Percentiles rank a stretch among this genome's conserved stretches.
These are phyloP conservation scores for Nymphaea thermarum DNA, from an alignment of 164 flowering plant genomes.

Conservation along the genomic window DNA sequence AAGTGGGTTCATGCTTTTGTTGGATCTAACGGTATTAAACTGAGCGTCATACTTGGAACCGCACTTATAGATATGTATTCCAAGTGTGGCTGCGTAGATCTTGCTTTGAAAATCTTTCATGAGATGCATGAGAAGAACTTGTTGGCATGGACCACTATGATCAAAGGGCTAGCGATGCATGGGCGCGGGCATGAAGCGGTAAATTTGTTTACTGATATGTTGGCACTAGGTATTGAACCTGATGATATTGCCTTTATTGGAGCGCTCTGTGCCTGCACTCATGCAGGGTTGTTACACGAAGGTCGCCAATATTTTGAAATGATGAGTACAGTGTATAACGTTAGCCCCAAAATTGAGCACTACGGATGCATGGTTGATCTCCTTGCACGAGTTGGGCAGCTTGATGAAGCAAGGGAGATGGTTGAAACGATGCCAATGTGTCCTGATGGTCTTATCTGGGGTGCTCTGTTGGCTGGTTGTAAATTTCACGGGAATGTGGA, in stretches of 20 bases:
- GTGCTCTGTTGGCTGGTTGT: conserved; percentile 26
- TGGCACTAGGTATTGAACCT: conserved; percentile 11
- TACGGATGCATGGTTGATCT: conserved; percentile 43
- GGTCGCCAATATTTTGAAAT: conserved; percentile 18
- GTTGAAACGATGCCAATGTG: conserved; percentile 25
- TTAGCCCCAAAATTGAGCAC: conserved; percentile 24
- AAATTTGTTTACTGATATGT: conserved; percentile 12
- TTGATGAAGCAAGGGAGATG: conserved; percentile 18
- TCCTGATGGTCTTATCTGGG: conserved; percentile 29
- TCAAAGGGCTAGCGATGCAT: conserved; percentile 29
- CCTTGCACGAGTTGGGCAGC: conserved; percentile 22
- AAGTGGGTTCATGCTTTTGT: conserved; percentile 24
- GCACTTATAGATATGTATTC: conserved; percentile 28
- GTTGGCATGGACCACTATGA: conserved; percentile 24
- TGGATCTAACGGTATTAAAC: conserved; percentile 12
- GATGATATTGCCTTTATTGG: conserved; percentile 22
- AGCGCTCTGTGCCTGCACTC: conserved; percentile 23
- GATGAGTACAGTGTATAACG: conserved; percentile 14
- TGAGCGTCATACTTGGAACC: conserved; percentile 19
- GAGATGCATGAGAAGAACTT: conserved; percentile 18
- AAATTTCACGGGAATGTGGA: conserved; percentile 16
- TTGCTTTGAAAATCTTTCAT: conserved; percentile 24
- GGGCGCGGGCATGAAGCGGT: conserved; percentile 20
- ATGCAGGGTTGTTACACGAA: conserved; percentile 20
- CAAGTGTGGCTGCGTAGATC: conserved; percentile 22